Percentiles rank a stretch among this genome's conserved stretches.
Evolutionary conservation across 108 stramenopile genomes (phyloP).

Genomic region (Discostella pseudostelligera): DNA sequence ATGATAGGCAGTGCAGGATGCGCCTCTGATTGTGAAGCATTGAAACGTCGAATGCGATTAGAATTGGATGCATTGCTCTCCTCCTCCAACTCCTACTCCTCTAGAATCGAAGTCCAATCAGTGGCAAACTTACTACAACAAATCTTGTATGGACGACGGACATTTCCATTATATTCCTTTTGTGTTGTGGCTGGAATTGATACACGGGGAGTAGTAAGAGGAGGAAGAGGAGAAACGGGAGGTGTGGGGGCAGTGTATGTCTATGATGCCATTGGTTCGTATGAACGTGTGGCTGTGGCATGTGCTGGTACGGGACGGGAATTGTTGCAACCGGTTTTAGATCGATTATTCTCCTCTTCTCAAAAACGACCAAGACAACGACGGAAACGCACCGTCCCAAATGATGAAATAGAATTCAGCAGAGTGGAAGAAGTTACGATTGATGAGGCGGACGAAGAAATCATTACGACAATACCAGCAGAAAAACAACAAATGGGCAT

Average conservation of each 20-base stretch:
- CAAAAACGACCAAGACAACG: neutral
- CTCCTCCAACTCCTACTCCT: conserved; percentile 13
- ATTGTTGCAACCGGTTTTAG: conserved; percentile 79
- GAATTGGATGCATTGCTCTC: conserved; percentile 52
- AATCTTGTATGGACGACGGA: conserved; percentile 65
- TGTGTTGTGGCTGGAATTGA: conserved; percentile 74
- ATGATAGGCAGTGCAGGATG: conserved; percentile 77
- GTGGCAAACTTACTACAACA: conserved; percentile 70
- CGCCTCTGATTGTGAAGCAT: conserved; percentile 71
- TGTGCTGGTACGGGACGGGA: conserved; percentile 76
- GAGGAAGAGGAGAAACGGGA: conserved; percentile 18
- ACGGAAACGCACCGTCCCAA: neutral
- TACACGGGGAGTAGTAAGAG: neutral
- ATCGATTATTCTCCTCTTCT: conserved; percentile 58
- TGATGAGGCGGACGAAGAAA: conserved; percentile 1
- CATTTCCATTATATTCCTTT: conserved; percentile 84
- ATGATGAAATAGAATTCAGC: too few species aligned
- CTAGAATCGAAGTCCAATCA: conserved; percentile 26
- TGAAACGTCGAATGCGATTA: conserved; percentile 56
- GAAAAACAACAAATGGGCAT: conserved; percentile 39
- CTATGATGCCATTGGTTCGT: conserved; percentile 88
- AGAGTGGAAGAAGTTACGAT: neutral
- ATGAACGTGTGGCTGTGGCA: conserved; percentile 80
- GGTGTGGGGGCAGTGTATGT: conserved; percentile 59
- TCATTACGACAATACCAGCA: conserved; percentile 32